Evolutionary conservation across 805 yeast species (phyloP).

Genomic region (Pichia ethanolica): DNA sequence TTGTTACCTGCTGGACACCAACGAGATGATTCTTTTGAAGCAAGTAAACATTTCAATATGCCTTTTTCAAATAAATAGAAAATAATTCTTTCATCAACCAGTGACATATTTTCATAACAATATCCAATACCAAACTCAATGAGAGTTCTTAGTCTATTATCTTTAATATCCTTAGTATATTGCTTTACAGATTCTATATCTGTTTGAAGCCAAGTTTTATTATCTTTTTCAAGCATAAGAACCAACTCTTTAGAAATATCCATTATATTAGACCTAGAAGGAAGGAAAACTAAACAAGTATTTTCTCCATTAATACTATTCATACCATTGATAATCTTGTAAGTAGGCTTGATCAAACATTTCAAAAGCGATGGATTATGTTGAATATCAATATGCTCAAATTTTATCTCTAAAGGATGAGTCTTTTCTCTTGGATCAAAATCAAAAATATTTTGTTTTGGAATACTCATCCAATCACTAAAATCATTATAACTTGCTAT

Average conservation of each 20-base stretch:
- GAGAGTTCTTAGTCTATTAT: constrained; percentile 36
- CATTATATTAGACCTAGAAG: constrained; percentile 46
- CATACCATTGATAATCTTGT: constrained; percentile 31
- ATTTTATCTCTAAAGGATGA: constrained; percentile 48
- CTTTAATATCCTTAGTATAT: constrained; percentile 38
- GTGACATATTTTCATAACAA: constrained; percentile 49
- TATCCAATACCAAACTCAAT: constrained; percentile 58
- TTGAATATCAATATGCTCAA: constrained; percentile 40
- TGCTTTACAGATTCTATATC: constrained; percentile 34
- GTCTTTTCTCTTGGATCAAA: constrained; percentile 58
- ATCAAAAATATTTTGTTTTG: constrained; percentile 54
- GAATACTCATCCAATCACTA: constrained; percentile 81
- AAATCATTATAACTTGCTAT: constrained; percentile 70
- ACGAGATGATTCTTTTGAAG: constrained; percentile 48
- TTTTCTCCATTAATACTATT: constrained; percentile 24
- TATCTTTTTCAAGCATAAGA: constrained; percentile 27
- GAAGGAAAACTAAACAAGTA: constrained; percentile 46
- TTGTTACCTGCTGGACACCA: constrained; percentile 44
- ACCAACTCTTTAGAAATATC: constrained; percentile 43
- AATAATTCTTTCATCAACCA: constrained; percentile 46
- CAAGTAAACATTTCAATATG: constrained; percentile 49
- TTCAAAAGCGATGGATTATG: constrained; percentile 46
- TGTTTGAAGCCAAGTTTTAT: constrained; percentile 32
- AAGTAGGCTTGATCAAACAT: constrained; percentile 45
- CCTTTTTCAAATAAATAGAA: constrained; percentile 44